These are phyloP conservation scores for Entomortierella beljakovae DNA, from an alignment of 192 early-diverging fungal genomes.

Conservation along the genomic window DNA sequence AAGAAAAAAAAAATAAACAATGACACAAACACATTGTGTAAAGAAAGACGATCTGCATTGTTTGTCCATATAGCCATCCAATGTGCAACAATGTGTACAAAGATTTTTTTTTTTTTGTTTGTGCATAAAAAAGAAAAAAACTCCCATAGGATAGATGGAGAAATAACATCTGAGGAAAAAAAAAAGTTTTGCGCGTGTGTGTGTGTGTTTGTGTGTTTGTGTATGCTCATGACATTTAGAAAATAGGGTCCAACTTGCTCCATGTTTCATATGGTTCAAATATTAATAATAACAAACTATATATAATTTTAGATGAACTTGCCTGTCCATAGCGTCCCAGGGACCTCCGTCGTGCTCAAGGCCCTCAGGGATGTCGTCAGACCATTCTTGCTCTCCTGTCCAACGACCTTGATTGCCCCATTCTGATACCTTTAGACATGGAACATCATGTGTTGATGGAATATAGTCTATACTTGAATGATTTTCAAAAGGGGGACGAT, in stretches of 20 bases:
- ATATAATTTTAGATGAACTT: slow-evolving; percentile 22
- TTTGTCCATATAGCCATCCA: too few species aligned
- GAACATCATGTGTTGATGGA: slow-evolving; percentile 45
- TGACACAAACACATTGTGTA: too few species aligned
- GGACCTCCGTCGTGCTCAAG: slow-evolving; percentile 50
- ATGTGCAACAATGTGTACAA: too few species aligned
- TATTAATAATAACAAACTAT: neutral
- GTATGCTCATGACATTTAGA: neutral
- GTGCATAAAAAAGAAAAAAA: too few species aligned
- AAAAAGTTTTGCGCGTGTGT: too few species aligned
- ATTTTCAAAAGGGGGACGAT: slow-evolving; percentile 15
- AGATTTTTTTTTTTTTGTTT: too few species aligned
- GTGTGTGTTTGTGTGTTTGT: too few species aligned
- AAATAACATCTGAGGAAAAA: too few species aligned
- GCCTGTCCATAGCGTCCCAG: slow-evolving; percentile 50
- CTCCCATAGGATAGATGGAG: too few species aligned
- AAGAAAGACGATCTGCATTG: too few species aligned
- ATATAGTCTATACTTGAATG: slow-evolving; percentile 32
- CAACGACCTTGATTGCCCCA: slow-evolving; percentile 48
- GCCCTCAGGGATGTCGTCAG: slow-evolving; percentile 45
- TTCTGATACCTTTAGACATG: slow-evolving; percentile 25
- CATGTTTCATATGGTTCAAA: neutral
- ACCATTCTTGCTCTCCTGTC: slow-evolving; percentile 46
- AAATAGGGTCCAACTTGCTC: neutral
- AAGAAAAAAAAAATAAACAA: too few species aligned